Conservation (phyloP, 2,329 filamentous ascomycete genomes). For the Aspergillus ochraceoroseus region DNA sequence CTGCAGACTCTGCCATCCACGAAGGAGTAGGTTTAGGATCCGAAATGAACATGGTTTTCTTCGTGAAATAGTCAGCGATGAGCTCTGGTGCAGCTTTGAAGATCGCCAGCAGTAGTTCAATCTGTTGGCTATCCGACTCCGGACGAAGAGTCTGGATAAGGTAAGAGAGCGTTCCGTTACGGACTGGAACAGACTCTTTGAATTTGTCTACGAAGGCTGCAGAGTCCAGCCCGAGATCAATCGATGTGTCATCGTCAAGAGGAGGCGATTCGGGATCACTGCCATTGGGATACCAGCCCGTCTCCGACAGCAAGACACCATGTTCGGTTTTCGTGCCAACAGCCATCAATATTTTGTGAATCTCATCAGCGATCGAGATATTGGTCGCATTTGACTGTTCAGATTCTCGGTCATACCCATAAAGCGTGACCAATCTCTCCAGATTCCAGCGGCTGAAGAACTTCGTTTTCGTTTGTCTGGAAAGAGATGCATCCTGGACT, state of each 20-base stretch:
- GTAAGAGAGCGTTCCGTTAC: slow-evolving; percentile 72
- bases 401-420: slow-evolving; percentile 49
- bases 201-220: slow-evolving; percentile 67
- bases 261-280: slow-evolving; percentile 55
- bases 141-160: slow-evolving; percentile 76
- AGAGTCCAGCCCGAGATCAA: slow-evolving; percentile 64
- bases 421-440: slow-evolving; percentile 65
- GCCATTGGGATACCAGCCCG: slow-evolving; percentile 77
- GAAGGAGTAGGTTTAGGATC: slow-evolving; percentile 89
- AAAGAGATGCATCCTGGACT: slow-evolving; percentile 67
- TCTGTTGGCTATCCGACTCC: slow-evolving; percentile 74
- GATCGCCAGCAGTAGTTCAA: slow-evolving; percentile 72
- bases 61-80: slow-evolving; percentile 78
- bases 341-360: slow-evolving; percentile 69
- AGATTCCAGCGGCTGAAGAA: slow-evolving; percentile 72
- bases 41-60: slow-evolving; percentile 73
- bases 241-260: slow-evolving; percentile 45
- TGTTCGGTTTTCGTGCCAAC: slow-evolving; percentile 68
- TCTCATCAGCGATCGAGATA: slow-evolving; percentile 59
- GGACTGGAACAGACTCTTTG: slow-evolving; percentile 62
- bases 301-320: slow-evolving; percentile 70
- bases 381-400: slow-evolving; percentile 45
- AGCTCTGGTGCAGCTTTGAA: slow-evolving; percentile 80
- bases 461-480: slow-evolving; percentile 67
- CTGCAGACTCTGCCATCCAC: slow-evolving; percentile 90